These are phyloP conservation scores for Fusarium algeriense DNA, from an alignment of 2,329 filamentous ascomycete genomes.

Conservation along the genomic window DNA sequence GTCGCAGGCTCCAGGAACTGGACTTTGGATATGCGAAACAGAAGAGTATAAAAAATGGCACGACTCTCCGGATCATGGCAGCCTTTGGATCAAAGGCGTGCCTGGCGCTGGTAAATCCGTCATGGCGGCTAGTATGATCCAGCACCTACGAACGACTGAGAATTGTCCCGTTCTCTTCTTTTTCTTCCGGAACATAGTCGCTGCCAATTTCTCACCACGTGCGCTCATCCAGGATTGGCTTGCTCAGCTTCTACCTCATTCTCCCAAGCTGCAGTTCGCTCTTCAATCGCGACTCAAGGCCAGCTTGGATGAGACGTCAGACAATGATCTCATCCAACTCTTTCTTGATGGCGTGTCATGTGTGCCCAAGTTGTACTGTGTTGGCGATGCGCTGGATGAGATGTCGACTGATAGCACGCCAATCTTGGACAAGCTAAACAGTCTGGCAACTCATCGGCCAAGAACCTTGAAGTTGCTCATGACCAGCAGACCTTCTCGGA, in stretches of 20 bases:
- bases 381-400: conserved; percentile 43
- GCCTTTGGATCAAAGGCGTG: conserved; percentile 47
- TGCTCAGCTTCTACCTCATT: conserved; percentile 38
- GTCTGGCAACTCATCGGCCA: conserved; percentile 35
- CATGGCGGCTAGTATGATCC: conserved; percentile 40
- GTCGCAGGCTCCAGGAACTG: conserved; percentile 45
- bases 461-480: conserved; percentile 39
- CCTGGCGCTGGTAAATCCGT: conserved; percentile 46
- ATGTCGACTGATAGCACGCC: conserved; percentile 36
- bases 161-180: conserved; percentile 39
- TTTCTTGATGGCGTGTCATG: conserved; percentile 32
- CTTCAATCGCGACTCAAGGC: conserved; percentile 29
- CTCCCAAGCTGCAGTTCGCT: conserved; percentile 36
- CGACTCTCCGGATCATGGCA: conserved; percentile 40
- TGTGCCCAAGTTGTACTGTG: conserved; percentile 39
- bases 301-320: conserved; percentile 32
- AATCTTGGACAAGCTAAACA: conserved; percentile 38
- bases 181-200: conserved; percentile 44
- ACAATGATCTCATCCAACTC: conserved; percentile 39
- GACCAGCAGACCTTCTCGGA: conserved; percentile 39
- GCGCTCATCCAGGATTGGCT: conserved; percentile 44
- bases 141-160: conserved; percentile 36
- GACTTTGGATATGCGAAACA: conserved; percentile 44
- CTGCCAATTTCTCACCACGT: conserved; percentile 39
- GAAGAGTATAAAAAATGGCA: conserved; percentile 42